Base-by-base conservation (phyloP, 495 filamentous ascomycete genomes). In the Sordaria brevicollis region DNA sequence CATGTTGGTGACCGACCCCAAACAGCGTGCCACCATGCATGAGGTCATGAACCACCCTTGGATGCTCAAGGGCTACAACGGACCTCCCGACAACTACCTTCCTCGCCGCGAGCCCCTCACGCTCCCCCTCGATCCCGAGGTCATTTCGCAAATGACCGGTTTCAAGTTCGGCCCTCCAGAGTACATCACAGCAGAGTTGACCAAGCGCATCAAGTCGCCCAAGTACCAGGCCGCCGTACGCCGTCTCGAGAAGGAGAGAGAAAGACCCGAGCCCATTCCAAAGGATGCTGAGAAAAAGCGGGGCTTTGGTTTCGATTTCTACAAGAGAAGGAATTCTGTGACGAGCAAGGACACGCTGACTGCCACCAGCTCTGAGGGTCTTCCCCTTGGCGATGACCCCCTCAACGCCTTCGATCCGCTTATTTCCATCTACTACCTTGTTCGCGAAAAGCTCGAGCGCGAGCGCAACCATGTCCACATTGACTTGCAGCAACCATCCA, bases 1-100 rank as follows among this genome's bases (percentile, higher is more conserved):
- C 68, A 99, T 99, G 95, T 86, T 99, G 67, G 94, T 97, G 15
- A 98, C 95, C 9, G 94, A 98, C 74, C 96, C 96, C 29, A 89
- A 84, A 77, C 88, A 97, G 75, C 87, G 95, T 70, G 93, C 94
- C 29, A 93, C 87, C 67, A 87, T 99, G 75, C 82, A 86, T 65
- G 95, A 99, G 79, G 97, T 99, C 73, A 92, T 98, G 88, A 92
- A 87, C 73, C 96, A 99, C 77, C 93, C 95, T 4, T 99, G 95
- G 95, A 93, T 98, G 85, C 91, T 90, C 65, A 99, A 99, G 81
- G 93, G 94, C 21, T 97, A 93, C 78, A 89, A 83, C 72, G 85
- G 84, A 5, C 88, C 93, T 39, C 94, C 94, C 19, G 95, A 99
- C 65, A 99, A 97, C 74, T 91, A 91, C 70, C 85, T 99, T 1